Evolutionary conservation across 345 rosid species (phyloP).

Genomic region (Brassica juncea): DNA sequence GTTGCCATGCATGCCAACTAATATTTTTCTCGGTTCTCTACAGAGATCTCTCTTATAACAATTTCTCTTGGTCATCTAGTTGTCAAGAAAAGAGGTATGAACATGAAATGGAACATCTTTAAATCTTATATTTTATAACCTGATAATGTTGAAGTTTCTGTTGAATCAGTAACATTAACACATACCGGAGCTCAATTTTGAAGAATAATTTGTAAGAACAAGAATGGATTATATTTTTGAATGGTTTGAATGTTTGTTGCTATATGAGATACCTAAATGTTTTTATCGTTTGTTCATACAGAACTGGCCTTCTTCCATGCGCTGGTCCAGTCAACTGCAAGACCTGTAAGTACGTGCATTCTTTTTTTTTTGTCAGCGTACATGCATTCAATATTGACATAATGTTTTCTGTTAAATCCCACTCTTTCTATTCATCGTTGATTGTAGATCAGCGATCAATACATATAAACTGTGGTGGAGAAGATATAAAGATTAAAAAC

Average conservation of each 20-base stretch:
- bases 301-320: background rate
- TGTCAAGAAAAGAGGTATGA: conserved; percentile 21
- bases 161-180: background rate
- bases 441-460: conserved; percentile 26
- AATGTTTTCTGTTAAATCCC: background rate
- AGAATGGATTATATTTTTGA: background rate
- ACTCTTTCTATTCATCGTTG: background rate
- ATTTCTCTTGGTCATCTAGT: conserved; percentile 23
- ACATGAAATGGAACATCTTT: background rate
- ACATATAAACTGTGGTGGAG: conserved; percentile 40
- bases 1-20: background rate
- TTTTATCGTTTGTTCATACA: background rate
- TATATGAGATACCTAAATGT: background rate
- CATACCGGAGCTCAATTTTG: background rate
- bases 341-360: background rate
- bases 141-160: background rate
- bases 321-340: background rate
- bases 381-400: background rate
- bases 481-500: background rate
- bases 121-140: background rate
- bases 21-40: background rate
- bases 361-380: background rate
- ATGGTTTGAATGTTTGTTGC: background rate
- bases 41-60: conserved; percentile 33
- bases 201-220: background rate